Base-by-base conservation (phyloP, 2,329 filamentous ascomycete species). In the Venturiaceae sp. region DNA sequence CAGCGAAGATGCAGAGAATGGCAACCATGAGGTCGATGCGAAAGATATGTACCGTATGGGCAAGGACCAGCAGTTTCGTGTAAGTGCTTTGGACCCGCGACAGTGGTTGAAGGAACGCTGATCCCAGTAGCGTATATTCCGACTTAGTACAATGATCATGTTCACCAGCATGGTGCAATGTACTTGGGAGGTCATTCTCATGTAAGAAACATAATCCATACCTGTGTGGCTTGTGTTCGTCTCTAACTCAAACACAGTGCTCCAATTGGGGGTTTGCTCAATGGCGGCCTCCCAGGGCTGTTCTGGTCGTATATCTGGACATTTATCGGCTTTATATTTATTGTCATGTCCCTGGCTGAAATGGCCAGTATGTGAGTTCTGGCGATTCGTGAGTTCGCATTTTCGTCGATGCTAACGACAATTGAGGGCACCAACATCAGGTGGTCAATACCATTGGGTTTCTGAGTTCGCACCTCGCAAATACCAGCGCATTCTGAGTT, bases 261-360 rank as follows among this genome's bases (percentile, higher is more conserved):
- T n/a, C 39, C 59, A 23, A 60, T 28, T 41, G 21, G 39, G 32
- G 70, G 67, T n/a, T 60, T 71, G 11, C 57, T 65, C 36, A 66
- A 70, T 58, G 69, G 69, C n/a, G 69, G 69, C 19, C 65, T 66
- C n/a, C 67, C 67, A 11, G 70, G 69, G 7, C 59, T 68, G 2
- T 66, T 74, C 47, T 72, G 64, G 63, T 62, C 63, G 7, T 72
- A 68, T 46, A 63, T 74, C 33, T 64, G 65, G 53, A 68, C 66
- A 0, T 67, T 66, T 23, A 53, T 71, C 19, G 70, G 71, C 5
- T 69, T 71, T 53, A 62, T 64, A 2, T 66, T 69, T 39, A 68
- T 70, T 7, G 66, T 69, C 37, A 41, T 68, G 11, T 68, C 64
- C 1, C 57, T 72, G 30, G 68, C 69, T 14, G 69, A 73, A 41